Evolutionary conservation across 2,329 filamentous ascomycete genomes (phyloP).

Genomic region (Corynespora cassiicola): DNA sequence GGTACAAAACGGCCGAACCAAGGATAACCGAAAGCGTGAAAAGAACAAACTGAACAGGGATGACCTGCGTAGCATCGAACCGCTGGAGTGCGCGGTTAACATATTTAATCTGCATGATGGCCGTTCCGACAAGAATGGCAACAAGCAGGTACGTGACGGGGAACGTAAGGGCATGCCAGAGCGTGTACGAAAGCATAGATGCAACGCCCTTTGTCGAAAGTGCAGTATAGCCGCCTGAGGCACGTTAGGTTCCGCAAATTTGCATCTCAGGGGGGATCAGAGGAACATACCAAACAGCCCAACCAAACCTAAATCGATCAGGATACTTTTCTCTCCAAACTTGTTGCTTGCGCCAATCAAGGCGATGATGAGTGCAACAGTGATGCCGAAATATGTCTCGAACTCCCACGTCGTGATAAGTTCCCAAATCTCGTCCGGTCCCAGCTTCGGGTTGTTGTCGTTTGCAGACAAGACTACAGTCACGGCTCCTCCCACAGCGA

Average conservation of each 20-base stretch:
- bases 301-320: constrained; percentile 92
- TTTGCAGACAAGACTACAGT: constrained; percentile 92
- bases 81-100: constrained; percentile 88
- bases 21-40: constrained; percentile 96
- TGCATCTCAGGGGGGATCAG: background rate
- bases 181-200: constrained; percentile 88
- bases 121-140: constrained; percentile 79
- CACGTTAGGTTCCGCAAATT: constrained; percentile 17
- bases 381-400: constrained; percentile 85
- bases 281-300: constrained; percentile 78
- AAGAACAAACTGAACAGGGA: constrained; percentile 95
- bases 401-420: constrained; percentile 90
- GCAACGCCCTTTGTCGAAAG: constrained; percentile 96
- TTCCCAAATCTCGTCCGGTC: constrained; percentile 87
- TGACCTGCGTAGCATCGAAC: constrained; percentile 97
- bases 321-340: constrained; percentile 84
- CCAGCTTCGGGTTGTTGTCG: constrained; percentile 86
- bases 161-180: constrained; percentile 88
- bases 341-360: constrained; percentile 83
- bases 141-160: constrained; percentile 90
- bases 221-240: constrained; percentile 86
- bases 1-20: constrained; percentile 90
- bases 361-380: constrained; percentile 72
- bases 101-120: constrained; percentile 96
- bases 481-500: constrained; percentile 87